Conservation (phyloP, 805 yeast species). For the Soucietia sequanensis region DNA sequence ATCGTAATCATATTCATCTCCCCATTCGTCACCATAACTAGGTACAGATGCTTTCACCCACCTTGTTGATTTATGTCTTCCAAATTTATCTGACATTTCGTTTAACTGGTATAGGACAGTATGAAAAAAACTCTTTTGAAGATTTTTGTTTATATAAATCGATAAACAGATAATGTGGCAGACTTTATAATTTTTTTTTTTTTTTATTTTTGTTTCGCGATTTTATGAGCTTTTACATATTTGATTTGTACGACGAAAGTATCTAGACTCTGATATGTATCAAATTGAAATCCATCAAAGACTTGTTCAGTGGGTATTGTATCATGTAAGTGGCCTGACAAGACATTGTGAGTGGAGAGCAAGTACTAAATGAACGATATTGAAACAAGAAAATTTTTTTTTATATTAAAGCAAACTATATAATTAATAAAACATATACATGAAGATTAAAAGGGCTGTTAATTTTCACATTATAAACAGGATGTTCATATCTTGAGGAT, state of each 20-base stretch:
- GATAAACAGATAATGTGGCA: too few relatives aligned
- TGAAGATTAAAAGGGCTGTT: too few relatives aligned
- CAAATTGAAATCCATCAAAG: too few relatives aligned
- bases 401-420: conserved; percentile 1
- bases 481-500: conserved; percentile 39
- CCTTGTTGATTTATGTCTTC: conserved; percentile 42
- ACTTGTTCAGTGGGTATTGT: too few relatives aligned
- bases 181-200: too few relatives aligned
- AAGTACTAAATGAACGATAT: background rate
- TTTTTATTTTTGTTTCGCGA: too few relatives aligned
- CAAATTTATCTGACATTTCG: conserved; percentile 39
- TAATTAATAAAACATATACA: conserved; percentile 2
- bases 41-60: conserved; percentile 46
- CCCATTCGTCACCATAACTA: conserved; percentile 44
- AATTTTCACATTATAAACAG: conserved; percentile 31
- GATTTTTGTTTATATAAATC: too few relatives aligned
- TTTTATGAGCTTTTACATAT: too few relatives aligned
- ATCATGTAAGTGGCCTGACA: background rate
- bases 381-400: background rate
- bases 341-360: background rate
- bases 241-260: too few relatives aligned
- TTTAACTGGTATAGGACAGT: too few relatives aligned
- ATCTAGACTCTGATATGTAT: too few relatives aligned
- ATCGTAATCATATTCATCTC: conserved; percentile 30
- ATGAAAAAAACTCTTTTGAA: too few relatives aligned